These are phyloP conservation scores for Trichosporon sp. DNA, from an alignment of 1,284 basidiomycete species.

Conservation along the genomic window DNA sequence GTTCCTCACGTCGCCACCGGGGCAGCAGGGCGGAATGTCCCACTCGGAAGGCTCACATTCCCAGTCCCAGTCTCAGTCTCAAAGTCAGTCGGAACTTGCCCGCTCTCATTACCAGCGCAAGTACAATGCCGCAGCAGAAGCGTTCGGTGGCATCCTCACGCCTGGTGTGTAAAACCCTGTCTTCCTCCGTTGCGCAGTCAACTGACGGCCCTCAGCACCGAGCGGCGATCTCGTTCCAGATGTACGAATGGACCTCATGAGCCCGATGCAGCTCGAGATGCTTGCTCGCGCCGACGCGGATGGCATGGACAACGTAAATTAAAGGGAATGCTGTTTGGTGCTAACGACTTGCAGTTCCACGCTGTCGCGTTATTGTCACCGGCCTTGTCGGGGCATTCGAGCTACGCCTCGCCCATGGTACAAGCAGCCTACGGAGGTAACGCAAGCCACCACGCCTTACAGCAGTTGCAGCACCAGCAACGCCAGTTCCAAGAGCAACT, in stretches of 20 bases:
- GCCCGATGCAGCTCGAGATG: slow-evolving; percentile 44
- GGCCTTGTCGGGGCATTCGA: slow-evolving; percentile 33
- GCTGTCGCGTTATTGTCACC: slow-evolving; percentile 40
- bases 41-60: slow-evolving; percentile 9
- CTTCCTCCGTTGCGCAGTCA: not conserved
- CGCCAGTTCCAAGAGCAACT: slow-evolving; percentile 44
- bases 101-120: slow-evolving; percentile 9
- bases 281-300: slow-evolving; percentile 28
- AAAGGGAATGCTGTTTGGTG: too few species aligned
- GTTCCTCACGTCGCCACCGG: slow-evolving; percentile 33
- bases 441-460: slow-evolving; percentile 27
- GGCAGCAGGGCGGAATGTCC: not conserved
- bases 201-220: slow-evolving; percentile 25
- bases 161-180: slow-evolving; percentile 29
- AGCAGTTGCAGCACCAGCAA: slow-evolving; percentile 43
- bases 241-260: slow-evolving; percentile 35
- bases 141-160: slow-evolving; percentile 21
- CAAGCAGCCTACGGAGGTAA: slow-evolving; percentile 19
- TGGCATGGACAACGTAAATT: slow-evolving; percentile 34
- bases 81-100: slow-evolving; percentile 7
- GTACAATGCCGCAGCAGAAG: slow-evolving; percentile 7
- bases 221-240: slow-evolving; percentile 43
- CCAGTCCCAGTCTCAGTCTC: not conserved
- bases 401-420: slow-evolving; percentile 28
- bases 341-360: slow-evolving; percentile 21